Evolutionary conservation across 805 yeast species (phyloP).

Genomic region (Groenewaldozyma salmanticensis): DNA sequence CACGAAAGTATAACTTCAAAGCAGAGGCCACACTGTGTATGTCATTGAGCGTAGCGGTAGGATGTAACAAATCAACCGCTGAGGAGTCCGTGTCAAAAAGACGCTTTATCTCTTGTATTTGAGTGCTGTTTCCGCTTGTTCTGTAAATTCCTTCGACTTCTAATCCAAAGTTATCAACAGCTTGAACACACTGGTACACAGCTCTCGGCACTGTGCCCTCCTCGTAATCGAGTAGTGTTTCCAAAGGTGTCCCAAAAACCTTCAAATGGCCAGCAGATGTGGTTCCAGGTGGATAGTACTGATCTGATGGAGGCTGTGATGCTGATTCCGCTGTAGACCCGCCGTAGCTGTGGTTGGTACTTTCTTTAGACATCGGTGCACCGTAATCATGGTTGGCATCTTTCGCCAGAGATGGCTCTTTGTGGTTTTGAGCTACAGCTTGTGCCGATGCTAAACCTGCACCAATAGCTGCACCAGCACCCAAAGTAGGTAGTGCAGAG

Average conservation of each 20-base stretch:
- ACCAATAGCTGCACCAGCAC: not conserved
- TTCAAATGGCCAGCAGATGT: conserved; percentile 23
- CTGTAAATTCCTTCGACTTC: conserved; percentile 86
- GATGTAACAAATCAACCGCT: conserved; percentile 39
- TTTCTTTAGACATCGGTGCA: no score
- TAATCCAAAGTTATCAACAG: conserved; percentile 76
- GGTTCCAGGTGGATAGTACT: conserved; percentile 29
- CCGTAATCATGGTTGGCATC: no score
- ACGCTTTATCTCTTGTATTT: conserved; percentile 62
- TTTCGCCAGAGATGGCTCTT: no score
- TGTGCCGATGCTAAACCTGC: not conserved
- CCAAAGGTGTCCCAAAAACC: conserved; percentile 82
- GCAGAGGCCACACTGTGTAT: conserved; percentile 82
- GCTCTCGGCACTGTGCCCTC: conserved; percentile 88
- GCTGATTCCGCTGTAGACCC: not conserved
- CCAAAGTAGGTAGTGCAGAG: not conserved
- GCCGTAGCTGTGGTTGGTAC: not conserved
- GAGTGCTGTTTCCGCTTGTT: conserved; percentile 66
- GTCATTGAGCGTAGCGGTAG: conserved; percentile 59
- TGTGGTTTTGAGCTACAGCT: no score
- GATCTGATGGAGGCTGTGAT: not conserved
- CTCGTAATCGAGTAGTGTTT: conserved; percentile 63
- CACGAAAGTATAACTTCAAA: conserved; percentile 71
- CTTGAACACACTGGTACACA: conserved; percentile 79
- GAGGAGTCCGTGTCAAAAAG: conserved; percentile 60